These are phyloP conservation scores for Carex cristatella DNA, from an alignment of 176 grass and related monocot genomes.

Conservation along the genomic window DNA sequence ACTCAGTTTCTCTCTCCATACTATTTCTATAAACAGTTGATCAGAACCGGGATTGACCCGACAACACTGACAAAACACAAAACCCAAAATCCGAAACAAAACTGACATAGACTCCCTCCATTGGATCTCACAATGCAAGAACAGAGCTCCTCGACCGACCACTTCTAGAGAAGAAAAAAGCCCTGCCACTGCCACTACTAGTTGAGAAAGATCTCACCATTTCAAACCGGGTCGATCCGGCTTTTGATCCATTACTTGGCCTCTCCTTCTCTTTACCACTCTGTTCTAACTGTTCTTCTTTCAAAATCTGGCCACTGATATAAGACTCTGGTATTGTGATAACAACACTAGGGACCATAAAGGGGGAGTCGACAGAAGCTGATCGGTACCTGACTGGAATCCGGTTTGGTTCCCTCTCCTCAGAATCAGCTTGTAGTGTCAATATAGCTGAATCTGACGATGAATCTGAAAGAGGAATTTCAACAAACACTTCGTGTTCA, in stretches of 20 bases:
- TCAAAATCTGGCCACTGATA: background rate
- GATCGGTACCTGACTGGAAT: background rate
- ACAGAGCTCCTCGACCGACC: slow-evolving; percentile 23
- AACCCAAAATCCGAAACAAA: slow-evolving; percentile 6
- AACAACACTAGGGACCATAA: slow-evolving; percentile 6
- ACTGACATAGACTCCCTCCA: background rate
- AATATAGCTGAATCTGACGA: background rate
- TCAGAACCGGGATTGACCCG: background rate
- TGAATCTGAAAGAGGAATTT: slow-evolving; percentile 5
- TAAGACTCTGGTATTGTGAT: slow-evolving; percentile 13
- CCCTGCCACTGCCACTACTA: slow-evolving; percentile 19
- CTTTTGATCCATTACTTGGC: background rate
- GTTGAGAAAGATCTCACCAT: slow-evolving; percentile 22
- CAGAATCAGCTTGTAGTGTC: background rate
- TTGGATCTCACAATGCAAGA: slow-evolving; percentile 22
- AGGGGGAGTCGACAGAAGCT: slow-evolving; percentile 39
- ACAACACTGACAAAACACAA: background rate
- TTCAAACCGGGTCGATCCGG: background rate
- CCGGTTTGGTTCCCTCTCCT: background rate
- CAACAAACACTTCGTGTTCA: slow-evolving; percentile 8
- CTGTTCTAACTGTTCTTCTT: background rate
- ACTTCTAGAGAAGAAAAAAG: slow-evolving; percentile 20
- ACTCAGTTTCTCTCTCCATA: background rate
- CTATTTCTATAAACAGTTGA: slow-evolving; percentile 18
- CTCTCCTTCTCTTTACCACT: slow-evolving; percentile 11